phyloP scores from a whole-genome alignment of 768 basidiomycete genomes.

The Suillus luteus region DNA sequence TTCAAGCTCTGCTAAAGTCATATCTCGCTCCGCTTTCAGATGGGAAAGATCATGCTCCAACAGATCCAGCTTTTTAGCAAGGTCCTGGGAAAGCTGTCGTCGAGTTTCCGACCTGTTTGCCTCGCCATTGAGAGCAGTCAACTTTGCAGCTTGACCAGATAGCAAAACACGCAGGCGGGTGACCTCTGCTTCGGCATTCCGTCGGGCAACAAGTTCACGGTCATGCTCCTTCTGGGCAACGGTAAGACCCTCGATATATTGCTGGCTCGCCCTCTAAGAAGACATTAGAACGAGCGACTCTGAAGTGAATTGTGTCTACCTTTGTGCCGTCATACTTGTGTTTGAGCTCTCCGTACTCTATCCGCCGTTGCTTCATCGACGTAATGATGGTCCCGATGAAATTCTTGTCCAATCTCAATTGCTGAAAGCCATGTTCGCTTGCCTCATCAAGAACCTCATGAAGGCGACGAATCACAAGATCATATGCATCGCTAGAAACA shows the following conservation, averaged over 20 bases:
- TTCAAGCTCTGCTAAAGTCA: constrained; percentile 91
- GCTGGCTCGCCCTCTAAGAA: constrained; percentile 81
- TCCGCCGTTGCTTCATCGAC: constrained; percentile 64
- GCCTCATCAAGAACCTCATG: constrained; percentile 65
- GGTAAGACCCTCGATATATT: constrained; percentile 88
- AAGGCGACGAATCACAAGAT: constrained; percentile 51
- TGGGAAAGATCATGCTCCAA: constrained; percentile 87
- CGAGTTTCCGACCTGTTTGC: constrained; percentile 76
- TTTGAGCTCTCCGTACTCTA: constrained; percentile 65
- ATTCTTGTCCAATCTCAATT: constrained; percentile 70
- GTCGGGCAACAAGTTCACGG: constrained; percentile 80
- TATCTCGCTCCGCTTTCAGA: constrained; percentile 86
- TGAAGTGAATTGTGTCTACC: constrained; percentile 48
- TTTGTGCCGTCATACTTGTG: constrained; percentile 83
- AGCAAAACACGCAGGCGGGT: constrained; percentile 80
- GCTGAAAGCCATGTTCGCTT: constrained; percentile 56
- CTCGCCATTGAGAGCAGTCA: constrained; percentile 85
- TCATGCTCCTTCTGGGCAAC: constrained; percentile 96
- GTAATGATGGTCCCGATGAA: constrained; percentile 71
- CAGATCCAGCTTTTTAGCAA: constrained; percentile 70
- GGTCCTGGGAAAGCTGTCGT: constrained; percentile 76
- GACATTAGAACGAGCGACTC: constrained; percentile 11
- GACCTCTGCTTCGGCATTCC: constrained; percentile 92
- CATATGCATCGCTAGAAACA: constrained; percentile 38
- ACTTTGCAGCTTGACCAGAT: constrained; percentile 84